Evolutionary conservation across 225 moss, liverwort and hornwort genomes (phyloP).

Genomic region (Marchantia paleacea): DNA sequence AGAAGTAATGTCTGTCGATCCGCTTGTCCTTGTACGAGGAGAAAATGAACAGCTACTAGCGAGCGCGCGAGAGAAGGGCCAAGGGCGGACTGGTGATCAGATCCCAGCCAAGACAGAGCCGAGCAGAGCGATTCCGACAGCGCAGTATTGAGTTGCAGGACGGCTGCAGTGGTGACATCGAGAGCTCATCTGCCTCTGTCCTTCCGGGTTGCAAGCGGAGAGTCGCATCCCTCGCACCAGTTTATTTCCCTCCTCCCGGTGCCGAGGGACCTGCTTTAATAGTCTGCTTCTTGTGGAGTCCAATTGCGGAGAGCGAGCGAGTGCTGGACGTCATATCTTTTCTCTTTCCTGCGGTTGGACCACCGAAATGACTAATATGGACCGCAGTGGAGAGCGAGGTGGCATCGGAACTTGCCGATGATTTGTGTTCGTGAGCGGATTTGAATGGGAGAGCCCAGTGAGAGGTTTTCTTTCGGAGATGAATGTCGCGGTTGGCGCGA

Average conservation of each 20-base stretch:
- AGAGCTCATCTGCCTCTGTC: neutral
- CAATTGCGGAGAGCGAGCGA: neutral
- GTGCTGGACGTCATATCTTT: too few relatives aligned
- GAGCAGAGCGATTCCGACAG: neutral
- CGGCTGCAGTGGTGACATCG: neutral
- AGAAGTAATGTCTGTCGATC: too few relatives aligned
- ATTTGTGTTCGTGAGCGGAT: neutral
- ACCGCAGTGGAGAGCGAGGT: neutral
- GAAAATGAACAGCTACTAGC: too few relatives aligned
- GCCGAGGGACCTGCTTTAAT: neutral
- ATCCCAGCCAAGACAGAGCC: neutral
- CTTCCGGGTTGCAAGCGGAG: conserved; percentile 1
- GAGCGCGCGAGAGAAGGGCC: too few relatives aligned
- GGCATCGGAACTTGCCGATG: neutral
- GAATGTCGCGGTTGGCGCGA: neutral
- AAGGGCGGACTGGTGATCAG: too few relatives aligned
- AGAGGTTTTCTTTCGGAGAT: neutral
- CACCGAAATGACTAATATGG: too few relatives aligned
- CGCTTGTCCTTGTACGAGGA: too few relatives aligned
- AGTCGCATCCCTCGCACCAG: conserved; percentile 20
- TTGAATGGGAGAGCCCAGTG: neutral
- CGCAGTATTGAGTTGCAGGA: neutral
- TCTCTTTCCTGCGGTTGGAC: too few relatives aligned
- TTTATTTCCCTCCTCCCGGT: neutral
- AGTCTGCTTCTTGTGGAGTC: too few relatives aligned